Conservation (phyloP, 2,329 filamentous ascomycete genomes). For the Xylaria sp. region DNA sequence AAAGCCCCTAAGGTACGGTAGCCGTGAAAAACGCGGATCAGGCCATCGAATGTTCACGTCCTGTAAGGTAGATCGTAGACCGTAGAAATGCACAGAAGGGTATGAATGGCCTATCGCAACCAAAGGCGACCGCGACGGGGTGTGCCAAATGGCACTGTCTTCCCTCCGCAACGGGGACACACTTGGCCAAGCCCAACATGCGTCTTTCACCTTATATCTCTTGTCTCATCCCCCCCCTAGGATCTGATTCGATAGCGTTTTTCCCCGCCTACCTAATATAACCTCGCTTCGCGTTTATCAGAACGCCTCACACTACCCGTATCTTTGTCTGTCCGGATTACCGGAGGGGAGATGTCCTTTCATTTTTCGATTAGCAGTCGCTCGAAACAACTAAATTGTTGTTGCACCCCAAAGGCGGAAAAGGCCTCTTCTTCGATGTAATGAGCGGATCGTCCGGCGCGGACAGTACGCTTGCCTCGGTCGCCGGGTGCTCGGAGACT, state of each 20-base stretch:
- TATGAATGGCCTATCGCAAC: conserved; percentile 26
- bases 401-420: conserved; percentile 27
- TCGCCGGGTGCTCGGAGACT: conserved; percentile 30
- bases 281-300: conserved; percentile 34
- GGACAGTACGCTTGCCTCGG: conserved; percentile 31
- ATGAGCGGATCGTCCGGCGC: conserved; percentile 35
- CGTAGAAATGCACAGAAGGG: conserved; percentile 11
- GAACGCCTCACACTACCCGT: conserved; percentile 27
- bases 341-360: conserved; percentile 34
- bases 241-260: conserved; percentile 34
- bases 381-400: conserved; percentile 28
- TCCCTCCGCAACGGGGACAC: conserved; percentile 34
- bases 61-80: conserved; percentile 12
- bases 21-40: conserved; percentile 19
- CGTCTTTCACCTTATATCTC: conserved; percentile 34
- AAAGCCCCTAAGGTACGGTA: conserved; percentile 7
- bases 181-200: conserved; percentile 33
- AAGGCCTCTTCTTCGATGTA: conserved; percentile 33
- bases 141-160: conserved; percentile 31
- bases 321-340: conserved; percentile 25
- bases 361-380: conserved; percentile 13
- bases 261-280: conserved; percentile 33
- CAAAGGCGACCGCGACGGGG: conserved; percentile 29
- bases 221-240: conserved; percentile 25
- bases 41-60: conserved; percentile 40